Conservation (phyloP, 2,329 filamentous ascomycete species). For the Xylariaceae sp. region DNA sequence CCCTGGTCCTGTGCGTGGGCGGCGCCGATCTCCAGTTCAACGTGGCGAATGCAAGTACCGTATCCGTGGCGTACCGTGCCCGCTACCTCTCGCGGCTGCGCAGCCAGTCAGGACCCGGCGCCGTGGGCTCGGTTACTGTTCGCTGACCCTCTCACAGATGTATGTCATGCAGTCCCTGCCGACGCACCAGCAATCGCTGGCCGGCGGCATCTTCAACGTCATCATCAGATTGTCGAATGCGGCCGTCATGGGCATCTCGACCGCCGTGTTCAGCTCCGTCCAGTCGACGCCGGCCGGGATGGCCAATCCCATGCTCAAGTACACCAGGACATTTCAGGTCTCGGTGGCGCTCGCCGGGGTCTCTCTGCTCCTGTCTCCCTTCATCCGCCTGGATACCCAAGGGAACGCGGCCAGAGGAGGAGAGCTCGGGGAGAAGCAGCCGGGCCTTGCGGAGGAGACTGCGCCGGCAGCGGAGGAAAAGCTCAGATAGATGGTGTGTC, state of each 20-base stretch:
- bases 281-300: conserved; percentile 25
- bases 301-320: conserved; percentile 38
- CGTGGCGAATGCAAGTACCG: conserved; percentile 51
- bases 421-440: background rate
- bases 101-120: no score
- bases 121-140: no score
- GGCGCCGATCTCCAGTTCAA: conserved; percentile 66
- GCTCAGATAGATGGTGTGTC: no score
- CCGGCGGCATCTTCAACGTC: conserved; percentile 62
- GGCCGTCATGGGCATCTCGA: conserved; percentile 53
- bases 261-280: conserved; percentile 50
- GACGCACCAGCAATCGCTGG: conserved; percentile 54
- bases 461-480: no score
- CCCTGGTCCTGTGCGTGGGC: conserved; percentile 51
- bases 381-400: conserved; percentile 46
- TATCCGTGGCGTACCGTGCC: background rate
- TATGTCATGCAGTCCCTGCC: conserved; percentile 62
- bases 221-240: conserved; percentile 53
- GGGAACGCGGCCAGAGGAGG: conserved; percentile 27
- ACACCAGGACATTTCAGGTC: conserved; percentile 44
- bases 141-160: conserved; percentile 38
- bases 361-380: conserved; percentile 40
- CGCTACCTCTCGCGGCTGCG: no score
- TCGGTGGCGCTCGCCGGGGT: conserved; percentile 34
- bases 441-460: no score